A percentile compares a stretch with the other conserved stretches of the same genome.
Evolutionary conservation across 1,139 yeast species (phyloP).

Genomic region (Diutina pseudorugosa): DNA sequence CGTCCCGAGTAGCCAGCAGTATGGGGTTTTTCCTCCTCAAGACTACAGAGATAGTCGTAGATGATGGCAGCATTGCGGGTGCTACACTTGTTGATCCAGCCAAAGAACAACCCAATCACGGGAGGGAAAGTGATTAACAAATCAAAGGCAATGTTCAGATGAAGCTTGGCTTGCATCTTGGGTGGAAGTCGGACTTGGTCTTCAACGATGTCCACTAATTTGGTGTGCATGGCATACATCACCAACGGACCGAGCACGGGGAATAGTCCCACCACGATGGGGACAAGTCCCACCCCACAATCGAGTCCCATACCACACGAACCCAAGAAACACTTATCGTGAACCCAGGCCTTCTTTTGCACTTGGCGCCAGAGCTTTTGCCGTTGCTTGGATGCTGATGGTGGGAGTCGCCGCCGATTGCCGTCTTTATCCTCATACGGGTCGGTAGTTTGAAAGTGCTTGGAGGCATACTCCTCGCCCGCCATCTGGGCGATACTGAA

Average conservation of each 20-base stretch:
- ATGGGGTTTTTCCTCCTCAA: slow-evolving; percentile 16
- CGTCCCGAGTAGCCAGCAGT: not conserved
- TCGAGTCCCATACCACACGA: slow-evolving; percentile 60
- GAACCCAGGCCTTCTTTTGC: slow-evolving; percentile 73
- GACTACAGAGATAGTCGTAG: slow-evolving; percentile 34
- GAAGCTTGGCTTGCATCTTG: slow-evolving; percentile 50
- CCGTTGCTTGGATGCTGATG: slow-evolving; percentile 47
- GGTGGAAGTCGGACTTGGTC: slow-evolving; percentile 46
- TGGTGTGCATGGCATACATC: slow-evolving; percentile 68
- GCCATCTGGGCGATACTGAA: not conserved
- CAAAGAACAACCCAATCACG: slow-evolving; percentile 56
- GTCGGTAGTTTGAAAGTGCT: slow-evolving; percentile 45
- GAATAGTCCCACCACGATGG: slow-evolving; percentile 44
- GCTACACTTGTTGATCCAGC: slow-evolving; percentile 81
- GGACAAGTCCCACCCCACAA: slow-evolving; percentile 69
- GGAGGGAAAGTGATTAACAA: slow-evolving; percentile 69
- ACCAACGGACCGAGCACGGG: slow-evolving; percentile 75
- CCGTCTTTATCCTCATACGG: slow-evolving; percentile 58
- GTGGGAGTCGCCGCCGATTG: slow-evolving; percentile 36
- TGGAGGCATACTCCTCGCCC: slow-evolving; percentile 42
- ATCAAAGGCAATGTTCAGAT: slow-evolving; percentile 64
- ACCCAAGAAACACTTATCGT: slow-evolving; percentile 72
- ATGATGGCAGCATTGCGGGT: slow-evolving; percentile 77
- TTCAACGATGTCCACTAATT: slow-evolving; percentile 48
- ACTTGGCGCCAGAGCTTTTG: slow-evolving; percentile 57